phyloP scores from a whole-genome alignment of 768 basidiomycete genomes.

The Kwoniella pini region DNA sequence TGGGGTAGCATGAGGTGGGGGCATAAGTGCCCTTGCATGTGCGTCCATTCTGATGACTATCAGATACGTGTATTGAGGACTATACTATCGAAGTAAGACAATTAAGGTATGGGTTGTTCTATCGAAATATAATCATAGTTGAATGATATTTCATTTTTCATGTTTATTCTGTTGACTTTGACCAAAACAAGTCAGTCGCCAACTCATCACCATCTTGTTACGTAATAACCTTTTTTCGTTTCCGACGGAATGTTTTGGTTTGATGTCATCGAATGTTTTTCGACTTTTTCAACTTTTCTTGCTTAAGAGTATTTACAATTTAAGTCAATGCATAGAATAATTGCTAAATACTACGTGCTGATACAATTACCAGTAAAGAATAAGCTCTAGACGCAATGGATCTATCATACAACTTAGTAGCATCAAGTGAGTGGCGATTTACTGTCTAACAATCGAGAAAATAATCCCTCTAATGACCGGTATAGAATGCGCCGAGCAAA shows the following conservation, averaged over 20 bases:
- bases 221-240: not conserved
- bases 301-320: not conserved
- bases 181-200: conserved; percentile 25
- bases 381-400: conserved; percentile 49
- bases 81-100: too few species aligned
- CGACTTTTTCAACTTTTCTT: not conserved
- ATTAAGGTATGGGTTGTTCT: conserved; percentile 3
- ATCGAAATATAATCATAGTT: too few species aligned
- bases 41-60: conserved; percentile 6
- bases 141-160: conserved; percentile 1
- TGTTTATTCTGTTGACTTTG: conserved; percentile 4
- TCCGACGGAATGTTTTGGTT: not conserved
- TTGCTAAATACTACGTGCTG: too few species aligned
- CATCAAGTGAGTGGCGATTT: conserved; percentile 46
- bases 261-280: conserved; percentile 1
- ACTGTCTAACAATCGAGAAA: too few species aligned
- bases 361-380: too few species aligned
- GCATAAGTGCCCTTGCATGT: conserved; percentile 13
- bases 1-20: conserved; percentile 5
- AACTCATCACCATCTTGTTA: not conserved
- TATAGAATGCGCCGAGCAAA: conserved; percentile 52
- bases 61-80: too few species aligned
- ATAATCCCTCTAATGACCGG: not conserved
- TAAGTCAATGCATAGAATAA: too few species aligned
- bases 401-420: conserved; percentile 50